phyloP scores from a whole-genome alignment of 768 basidiomycete species.

The Naematelia encephala region DNA sequence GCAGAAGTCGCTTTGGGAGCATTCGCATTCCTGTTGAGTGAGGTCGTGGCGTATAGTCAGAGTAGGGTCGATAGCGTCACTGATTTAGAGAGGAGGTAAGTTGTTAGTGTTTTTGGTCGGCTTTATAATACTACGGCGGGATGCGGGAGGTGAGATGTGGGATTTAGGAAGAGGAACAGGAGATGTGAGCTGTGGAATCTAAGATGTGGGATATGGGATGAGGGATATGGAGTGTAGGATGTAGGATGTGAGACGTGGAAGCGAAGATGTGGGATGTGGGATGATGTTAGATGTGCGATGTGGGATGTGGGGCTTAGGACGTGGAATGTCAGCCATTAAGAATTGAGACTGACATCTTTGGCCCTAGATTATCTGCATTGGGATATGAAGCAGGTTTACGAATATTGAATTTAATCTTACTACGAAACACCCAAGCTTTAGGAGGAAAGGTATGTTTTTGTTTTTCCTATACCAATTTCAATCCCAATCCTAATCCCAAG shows the following conservation, averaged over 20 bases:
- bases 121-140: no score
- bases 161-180: background rate
- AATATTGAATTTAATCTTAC: slow-evolving; percentile 57
- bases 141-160: background rate
- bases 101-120: slow-evolving; percentile 2
- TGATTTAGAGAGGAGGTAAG: slow-evolving; percentile 87
- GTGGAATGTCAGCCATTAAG: no score
- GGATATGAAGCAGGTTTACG: slow-evolving; percentile 89
- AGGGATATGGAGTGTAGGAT: no score
- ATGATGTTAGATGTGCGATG: no score
- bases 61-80: slow-evolving; percentile 90
- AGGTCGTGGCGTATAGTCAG: slow-evolving; percentile 93
- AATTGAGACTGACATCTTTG: no score
- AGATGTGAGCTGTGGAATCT: slow-evolving; percentile 4
- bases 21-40: slow-evolving; percentile 86
- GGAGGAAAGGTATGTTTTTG: slow-evolving; percentile 39
- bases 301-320: no score
- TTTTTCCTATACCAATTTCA: background rate
- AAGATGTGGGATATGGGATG: no score
- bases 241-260: no score
- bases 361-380: slow-evolving; percentile 83
- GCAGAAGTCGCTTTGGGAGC: slow-evolving; percentile 79
- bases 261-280: no score
- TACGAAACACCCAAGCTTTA: slow-evolving; percentile 45
- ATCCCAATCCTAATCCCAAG: background rate